Percentiles rank a stretch among this genome's conserved stretches.
phyloP scores from a whole-genome alignment of 371 early-diverging fungal species.

The Syncephalastrum contaminatum region DNA sequence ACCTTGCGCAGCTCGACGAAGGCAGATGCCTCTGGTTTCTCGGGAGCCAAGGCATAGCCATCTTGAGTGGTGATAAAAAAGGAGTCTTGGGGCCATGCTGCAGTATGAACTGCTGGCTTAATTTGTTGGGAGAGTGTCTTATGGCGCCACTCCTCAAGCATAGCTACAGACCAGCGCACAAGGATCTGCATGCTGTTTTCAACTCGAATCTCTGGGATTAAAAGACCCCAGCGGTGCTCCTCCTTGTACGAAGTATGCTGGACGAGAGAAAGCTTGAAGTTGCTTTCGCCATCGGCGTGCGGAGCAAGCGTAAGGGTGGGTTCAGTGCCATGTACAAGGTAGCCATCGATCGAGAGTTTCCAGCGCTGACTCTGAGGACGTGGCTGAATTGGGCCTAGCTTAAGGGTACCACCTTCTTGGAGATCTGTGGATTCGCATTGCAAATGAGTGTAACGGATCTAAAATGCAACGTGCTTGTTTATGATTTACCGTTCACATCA shows the following conservation, averaged over 20 bases:
- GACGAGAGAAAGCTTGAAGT: conserved; percentile 6
- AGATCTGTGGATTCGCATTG: conserved; percentile 13
- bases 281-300: conserved; percentile 7
- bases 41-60: conserved; percentile 30
- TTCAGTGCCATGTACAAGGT: conserved; percentile 20
- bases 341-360: conserved; percentile 28
- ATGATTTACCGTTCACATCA: conserved; percentile 30
- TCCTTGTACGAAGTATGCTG: conserved; percentile 9
- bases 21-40: conserved; percentile 22
- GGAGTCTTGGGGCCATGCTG: conserved; percentile 22
- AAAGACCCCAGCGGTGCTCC: conserved; percentile 27
- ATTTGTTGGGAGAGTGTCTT: conserved; percentile 1
- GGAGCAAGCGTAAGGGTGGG: conserved; percentile 16
- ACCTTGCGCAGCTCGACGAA: conserved; percentile 9
- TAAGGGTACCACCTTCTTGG: conserved; percentile 19
- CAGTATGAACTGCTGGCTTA: conserved; percentile 14
- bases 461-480: conserved; percentile 1
- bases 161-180: conserved; percentile 15
- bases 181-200: conserved; percentile 15
- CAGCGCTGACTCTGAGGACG: conserved; percentile 24
- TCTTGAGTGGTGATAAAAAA: conserved; percentile 22
- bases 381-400: conserved; percentile 19
- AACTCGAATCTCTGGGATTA: conserved; percentile 18
- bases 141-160: conserved; percentile 23
- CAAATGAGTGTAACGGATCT: background rate